These are phyloP conservation scores for Aspergillus ellipticus DNA, from an alignment of 495 filamentous ascomycete species.

Conservation along the genomic window DNA sequence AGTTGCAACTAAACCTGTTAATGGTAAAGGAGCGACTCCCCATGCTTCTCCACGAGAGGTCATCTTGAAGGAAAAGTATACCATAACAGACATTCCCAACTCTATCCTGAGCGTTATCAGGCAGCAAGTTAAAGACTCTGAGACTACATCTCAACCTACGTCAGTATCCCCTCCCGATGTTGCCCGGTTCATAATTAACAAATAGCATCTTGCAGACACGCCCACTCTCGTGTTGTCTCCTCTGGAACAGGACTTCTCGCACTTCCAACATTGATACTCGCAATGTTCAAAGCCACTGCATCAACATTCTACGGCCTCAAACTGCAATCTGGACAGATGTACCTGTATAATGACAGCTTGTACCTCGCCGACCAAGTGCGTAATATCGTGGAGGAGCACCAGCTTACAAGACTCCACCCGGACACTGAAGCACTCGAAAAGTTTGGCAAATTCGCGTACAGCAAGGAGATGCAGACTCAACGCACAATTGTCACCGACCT, in stretches of 20 bases:
- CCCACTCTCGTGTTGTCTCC: constrained; percentile 56
- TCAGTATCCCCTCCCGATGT: constrained; percentile 32
- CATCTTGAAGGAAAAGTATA: constrained; percentile 81
- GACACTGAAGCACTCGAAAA: constrained; percentile 70
- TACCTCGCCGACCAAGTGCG: constrained; percentile 73
- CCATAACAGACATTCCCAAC: constrained; percentile 79
- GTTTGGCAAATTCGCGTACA: constrained; percentile 81
- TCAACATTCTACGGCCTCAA: constrained; percentile 69
- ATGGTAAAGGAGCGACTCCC: constrained; percentile 12
- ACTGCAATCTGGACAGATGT: constrained; percentile 73
- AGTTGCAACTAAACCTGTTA: constrained; percentile 13
- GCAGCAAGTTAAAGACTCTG: constrained; percentile 66
- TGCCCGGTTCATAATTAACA: constrained; percentile 3
- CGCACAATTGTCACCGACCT: constrained; percentile 79
- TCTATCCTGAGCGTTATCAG: constrained; percentile 67
- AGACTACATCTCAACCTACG: constrained; percentile 52
- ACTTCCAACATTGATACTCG: constrained; percentile 78
- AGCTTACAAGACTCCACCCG: constrained; percentile 55
- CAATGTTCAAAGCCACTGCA: constrained; percentile 86
- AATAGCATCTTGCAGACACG: constrained; percentile 34
- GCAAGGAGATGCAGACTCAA: constrained; percentile 81
- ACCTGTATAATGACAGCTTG: constrained; percentile 85
- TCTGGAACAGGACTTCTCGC: constrained; percentile 73
- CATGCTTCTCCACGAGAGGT: constrained; percentile 51
- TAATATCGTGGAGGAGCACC: constrained; percentile 49